Evolutionary conservation across 2,329 filamentous ascomycete genomes (phyloP), one percentile per base, ranked within the genome.

Genomic region (Penicillium sclerotigenum): DNA sequence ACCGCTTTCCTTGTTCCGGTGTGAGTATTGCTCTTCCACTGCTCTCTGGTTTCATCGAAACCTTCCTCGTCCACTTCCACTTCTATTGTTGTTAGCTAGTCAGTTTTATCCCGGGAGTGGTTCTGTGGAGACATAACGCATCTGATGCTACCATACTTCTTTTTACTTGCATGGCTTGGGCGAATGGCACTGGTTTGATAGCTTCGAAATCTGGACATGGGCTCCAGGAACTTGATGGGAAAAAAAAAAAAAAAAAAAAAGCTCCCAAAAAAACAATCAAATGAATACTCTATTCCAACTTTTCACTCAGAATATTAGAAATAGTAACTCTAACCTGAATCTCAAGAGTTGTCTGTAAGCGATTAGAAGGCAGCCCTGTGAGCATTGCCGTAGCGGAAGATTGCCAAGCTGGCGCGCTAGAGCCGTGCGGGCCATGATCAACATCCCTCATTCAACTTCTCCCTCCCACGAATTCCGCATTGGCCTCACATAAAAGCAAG

Each of bases 1-100:
- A 76, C 80, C 42, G 81, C 81, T 48, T 83, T 82, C 45, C 62
- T 73, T 43, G 59, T 68, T 51, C 61, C 59, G n/a, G 58, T 59
- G 22, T 64, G 56, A 59, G 41, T 20, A 45, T 29, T 43, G 24
- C 22, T 22, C 61, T n/a, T 22, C 2, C 5, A 13, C 11, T 45
- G 26, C 26, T 29, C n/a, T 26, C 22, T 24, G 31, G 29, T 34
- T 46, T 22, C 22, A 22, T 24, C 43, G 22, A 31, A 50, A 33
- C 9, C 31, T 47, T 56, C 14, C 49, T 36, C 20, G 16, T n/a
- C 34, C 29, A 47, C 42, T 43, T 10, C 28, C 16, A 16, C 8
- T 31, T 31, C 49, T 1, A 24, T 47, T 31, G 33, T 49, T 42
- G 22, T 36, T 47, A 37, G 36, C 36, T 46, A 60, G 61, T 40